Evolutionary conservation across 75 land plant species (phyloP).

Genomic region (Cupressus sempervirens): DNA sequence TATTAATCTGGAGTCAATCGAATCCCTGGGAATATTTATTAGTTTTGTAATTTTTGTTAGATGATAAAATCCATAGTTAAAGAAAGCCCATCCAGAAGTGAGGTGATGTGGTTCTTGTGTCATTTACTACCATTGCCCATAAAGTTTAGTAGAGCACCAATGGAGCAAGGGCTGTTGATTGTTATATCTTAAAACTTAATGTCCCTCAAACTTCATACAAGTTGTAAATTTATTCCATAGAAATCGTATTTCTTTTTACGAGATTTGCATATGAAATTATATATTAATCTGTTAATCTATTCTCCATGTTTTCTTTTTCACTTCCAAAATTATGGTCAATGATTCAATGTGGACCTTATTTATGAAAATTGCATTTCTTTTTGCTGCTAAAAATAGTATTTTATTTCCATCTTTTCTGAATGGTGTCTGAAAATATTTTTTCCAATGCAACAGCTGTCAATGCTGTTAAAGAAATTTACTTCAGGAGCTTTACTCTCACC

Average conservation of each 20-base stretch:
- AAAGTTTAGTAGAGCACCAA: not conserved
- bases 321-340: not conserved
- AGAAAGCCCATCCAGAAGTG: not conserved
- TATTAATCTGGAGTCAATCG: not conserved
- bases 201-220: not conserved
- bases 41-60: not conserved
- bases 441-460: conserved; percentile 55
- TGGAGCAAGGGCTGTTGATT: not conserved
- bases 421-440: not conserved
- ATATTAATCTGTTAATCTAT: not conserved
- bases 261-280: not conserved
- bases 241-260: too few species aligned
- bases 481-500: conserved; percentile 77
- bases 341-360: not conserved
- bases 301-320: not conserved
- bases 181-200: not conserved
- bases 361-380: not conserved
- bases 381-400: not conserved
- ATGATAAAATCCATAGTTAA: not conserved
- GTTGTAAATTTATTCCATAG: not conserved
- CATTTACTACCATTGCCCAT: not conserved
- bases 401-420: not conserved
- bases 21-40: not conserved
- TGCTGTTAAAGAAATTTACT: conserved; percentile 72
- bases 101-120: not conserved